Percentiles rank a stretch among this genome's conserved stretches.
phyloP scores from a whole-genome alignment of 371 early-diverging fungal species.

The Mucor velutinosus region DNA sequence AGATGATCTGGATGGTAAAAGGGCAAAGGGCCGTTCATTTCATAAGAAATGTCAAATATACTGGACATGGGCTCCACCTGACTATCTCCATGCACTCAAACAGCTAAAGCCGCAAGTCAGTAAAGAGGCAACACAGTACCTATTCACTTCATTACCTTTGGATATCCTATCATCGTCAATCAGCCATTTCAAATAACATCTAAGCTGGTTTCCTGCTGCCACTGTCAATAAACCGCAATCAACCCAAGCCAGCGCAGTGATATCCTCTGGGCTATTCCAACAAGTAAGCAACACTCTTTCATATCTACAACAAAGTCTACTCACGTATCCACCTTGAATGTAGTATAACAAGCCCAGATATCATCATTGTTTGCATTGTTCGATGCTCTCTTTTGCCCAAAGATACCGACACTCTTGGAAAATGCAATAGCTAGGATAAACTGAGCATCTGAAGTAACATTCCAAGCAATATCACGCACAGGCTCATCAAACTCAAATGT shows the following conservation, averaged over 20 bases:
- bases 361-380: slow-evolving; percentile 16
- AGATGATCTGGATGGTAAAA: slow-evolving; percentile 81
- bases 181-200: slow-evolving; percentile 72
- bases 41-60: slow-evolving; percentile 57
- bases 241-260: slow-evolving; percentile 66
- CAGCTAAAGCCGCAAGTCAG: neutral
- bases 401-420: slow-evolving; percentile 47
- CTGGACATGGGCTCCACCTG: slow-evolving; percentile 50
- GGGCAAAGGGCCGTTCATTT: slow-evolving; percentile 65
- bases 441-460: slow-evolving; percentile 73
- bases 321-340: slow-evolving; percentile 49
- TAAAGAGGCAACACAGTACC: too few species aligned
- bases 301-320: neutral
- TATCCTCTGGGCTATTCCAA: slow-evolving; percentile 31
- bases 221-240: slow-evolving; percentile 66
- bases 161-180: slow-evolving; percentile 41
- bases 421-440: slow-evolving; percentile 69
- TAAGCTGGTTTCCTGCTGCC: slow-evolving; percentile 59
- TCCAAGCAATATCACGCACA: slow-evolving; percentile 65
- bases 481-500: slow-evolving; percentile 33
- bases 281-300: neutral
- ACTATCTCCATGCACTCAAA: slow-evolving; percentile 27
- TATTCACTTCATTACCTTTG: slow-evolving; percentile 28
- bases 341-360: slow-evolving; percentile 50
- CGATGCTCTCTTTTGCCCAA: slow-evolving; percentile 50